Evolutionary conservation across 352 stramenopile species (phyloP), one percentile per base, ranked within the genome.

Genomic region (Pythium folliculosum): DNA sequence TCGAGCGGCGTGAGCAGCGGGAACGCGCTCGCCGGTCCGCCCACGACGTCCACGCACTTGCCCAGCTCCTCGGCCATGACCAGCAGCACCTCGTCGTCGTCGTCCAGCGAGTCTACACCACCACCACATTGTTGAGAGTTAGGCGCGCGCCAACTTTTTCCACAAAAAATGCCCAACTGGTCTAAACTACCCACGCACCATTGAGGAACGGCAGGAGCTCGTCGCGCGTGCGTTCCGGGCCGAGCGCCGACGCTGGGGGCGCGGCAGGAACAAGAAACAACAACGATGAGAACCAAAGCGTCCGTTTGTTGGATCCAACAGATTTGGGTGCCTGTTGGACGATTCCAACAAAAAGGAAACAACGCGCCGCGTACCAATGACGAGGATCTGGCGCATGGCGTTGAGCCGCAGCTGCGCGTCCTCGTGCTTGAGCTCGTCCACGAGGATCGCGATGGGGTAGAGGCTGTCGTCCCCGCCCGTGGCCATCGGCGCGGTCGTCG

Each of bases 181-280:
- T 57, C 38, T 5, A 35, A 52, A 55, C 35, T 8, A 52, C 52
- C 19, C 7, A 60, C 74, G 56, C 71, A 95, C 90, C 91, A 65
- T 96, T 96, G 40, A 99, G 79, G 70, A 99, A 99, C 2, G 98
- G 97, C n/a, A 99, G 70, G 17, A 99, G 82, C 82, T 99, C 98
- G 44, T 96, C 84, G 50, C 91, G 80, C 58, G 93, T 97, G 43
- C 95, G 88, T 53, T 98, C 82, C 8, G 82, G 80, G 6, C 95
- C 95, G 27, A 98, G 77, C 21, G 94, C 95, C 58, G 88, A 79
- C 19, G 92, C 92, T 95, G 64, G 14, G 58, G n/a, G 27, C 2
- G 27, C 27, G 35, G 51, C 17, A 66, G 58, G 14, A n/a, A 47
- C 40, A 47, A n/a, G 17, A 47, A 47, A 47, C 27, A 32, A 32